A percentile compares a stretch with the other conserved stretches of the same genome.
Conservation (phyloP, 225 moss, liverwort and hornwort genomes). For the Pseudisothecium myosuroides region DNA sequence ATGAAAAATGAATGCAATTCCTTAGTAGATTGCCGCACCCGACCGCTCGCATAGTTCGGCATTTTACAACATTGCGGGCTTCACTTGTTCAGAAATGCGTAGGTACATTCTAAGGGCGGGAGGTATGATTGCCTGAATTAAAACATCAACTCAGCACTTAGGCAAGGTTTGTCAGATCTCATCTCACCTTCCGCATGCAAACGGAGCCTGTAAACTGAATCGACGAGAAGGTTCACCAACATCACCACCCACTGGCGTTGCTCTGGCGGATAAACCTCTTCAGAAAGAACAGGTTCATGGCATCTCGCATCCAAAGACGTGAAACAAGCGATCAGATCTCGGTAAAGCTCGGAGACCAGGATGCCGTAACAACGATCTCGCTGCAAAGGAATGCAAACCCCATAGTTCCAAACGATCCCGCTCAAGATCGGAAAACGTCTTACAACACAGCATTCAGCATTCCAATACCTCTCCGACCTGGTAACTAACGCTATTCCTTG, state of each 20-base stretch:
- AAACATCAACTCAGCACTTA: background rate
- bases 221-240: background rate
- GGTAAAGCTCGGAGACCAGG: background rate
- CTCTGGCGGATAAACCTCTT: background rate
- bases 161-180: background rate
- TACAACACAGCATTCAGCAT: background rate
- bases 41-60: background rate
- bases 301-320: background rate
- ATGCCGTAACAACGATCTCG: background rate
- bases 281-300: background rate
- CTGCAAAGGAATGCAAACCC: background rate
- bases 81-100: background rate
- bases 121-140: background rate
- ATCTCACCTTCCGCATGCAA: constrained; percentile 22
- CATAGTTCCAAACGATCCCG: background rate
- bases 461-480: background rate
- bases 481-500: background rate
- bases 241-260: constrained; percentile 4
- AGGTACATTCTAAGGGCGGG: background rate
- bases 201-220: background rate
- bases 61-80: background rate
- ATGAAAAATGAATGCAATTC: background rate
- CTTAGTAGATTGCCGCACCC: background rate
- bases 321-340: constrained; percentile 4
- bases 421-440: background rate